Percentiles rank a stretch among this genome's conserved stretches.
Conservation (phyloP, 495 filamentous ascomycete species). For the Cercophora samala region DNA sequence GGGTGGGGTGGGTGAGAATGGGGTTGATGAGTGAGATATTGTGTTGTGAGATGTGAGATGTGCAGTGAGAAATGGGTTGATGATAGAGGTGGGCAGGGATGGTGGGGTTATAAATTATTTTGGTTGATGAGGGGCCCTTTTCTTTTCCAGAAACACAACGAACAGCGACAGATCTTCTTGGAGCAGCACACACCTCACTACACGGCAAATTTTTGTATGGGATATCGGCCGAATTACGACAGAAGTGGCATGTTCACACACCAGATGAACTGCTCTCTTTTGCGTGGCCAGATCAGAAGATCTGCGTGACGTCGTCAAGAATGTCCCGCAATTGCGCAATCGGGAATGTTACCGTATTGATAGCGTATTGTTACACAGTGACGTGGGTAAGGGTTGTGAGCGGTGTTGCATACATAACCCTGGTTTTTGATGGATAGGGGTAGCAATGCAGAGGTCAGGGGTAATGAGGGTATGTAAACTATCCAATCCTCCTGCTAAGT, state of each 20-base stretch:
- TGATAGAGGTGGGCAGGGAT: background rate
- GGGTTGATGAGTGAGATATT: background rate
- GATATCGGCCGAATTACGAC: background rate
- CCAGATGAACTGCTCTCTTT: background rate
- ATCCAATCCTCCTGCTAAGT: no score
- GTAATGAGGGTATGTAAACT: background rate
- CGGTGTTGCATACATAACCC: background rate
- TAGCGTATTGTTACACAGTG: background rate
- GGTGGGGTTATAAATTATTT: slow-evolving; percentile 3
- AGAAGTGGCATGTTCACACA: background rate
- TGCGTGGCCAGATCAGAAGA: background rate
- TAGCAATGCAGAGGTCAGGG: background rate
- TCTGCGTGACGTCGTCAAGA: background rate
- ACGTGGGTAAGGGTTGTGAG: background rate
- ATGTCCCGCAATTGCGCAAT: slow-evolving; percentile 7
- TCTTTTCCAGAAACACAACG: background rate
- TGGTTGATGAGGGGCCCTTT: background rate
- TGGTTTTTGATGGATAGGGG: background rate
- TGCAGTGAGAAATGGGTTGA: background rate
- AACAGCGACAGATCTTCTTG: background rate
- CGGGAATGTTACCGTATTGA: background rate
- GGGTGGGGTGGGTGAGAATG: background rate
- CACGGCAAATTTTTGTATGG: background rate
- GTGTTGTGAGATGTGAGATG: background rate
- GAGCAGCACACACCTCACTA: background rate